Evolutionary conservation across 1,284 basidiomycete species (phyloP), one percentile per base, ranked within the genome.

Genomic region (Puccinia horiana): DNA sequence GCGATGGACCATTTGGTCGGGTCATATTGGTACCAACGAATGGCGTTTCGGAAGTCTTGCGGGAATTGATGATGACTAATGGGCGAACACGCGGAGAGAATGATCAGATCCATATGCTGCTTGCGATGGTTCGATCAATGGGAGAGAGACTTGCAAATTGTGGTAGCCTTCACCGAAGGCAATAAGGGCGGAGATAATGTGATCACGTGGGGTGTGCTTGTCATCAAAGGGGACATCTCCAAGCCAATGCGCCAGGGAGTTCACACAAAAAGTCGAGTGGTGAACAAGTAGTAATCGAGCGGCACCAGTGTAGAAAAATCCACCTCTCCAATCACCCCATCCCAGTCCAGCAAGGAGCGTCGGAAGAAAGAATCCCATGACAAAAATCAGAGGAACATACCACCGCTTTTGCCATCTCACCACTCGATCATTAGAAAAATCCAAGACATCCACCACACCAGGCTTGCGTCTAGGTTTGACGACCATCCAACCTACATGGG

Each of bases 101-200:
- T n/a, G n/a, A 75, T 75, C 32, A 69, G 49, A 74, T 49, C n/a
- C 18, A n/a, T n/a, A 72, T 23, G 91, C 47, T 18, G 18, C 37
- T 23, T 37, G 32, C 35, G 12, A 16, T n/a, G n/a, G 32, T 69
- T 69, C 29, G n/a, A 42, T 69, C 4, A 35, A 58, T 37, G 44
- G 16, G n/a, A n/a, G n/a, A n/a, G 37, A 14, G 1, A 37, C 84
- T 69, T 35, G 83, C 84, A 97, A 97, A 88, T 97, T 96, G 90
- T 96, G 94, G 89, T 96, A 96, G 18, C 95, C 94, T 88, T 96
- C 94, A 83, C 94, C 94, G 86, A 95, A 91, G 42, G 94, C 96
- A 83, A 91, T 91, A 63, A 96, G 89, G 14, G 94, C 94, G 52
- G 94, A 96, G 86, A 95, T 87, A 85, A 95, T 88, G 88, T 95